phyloP scores from a whole-genome alignment of 257 asterid genomes.

The Plantago elongata region DNA sequence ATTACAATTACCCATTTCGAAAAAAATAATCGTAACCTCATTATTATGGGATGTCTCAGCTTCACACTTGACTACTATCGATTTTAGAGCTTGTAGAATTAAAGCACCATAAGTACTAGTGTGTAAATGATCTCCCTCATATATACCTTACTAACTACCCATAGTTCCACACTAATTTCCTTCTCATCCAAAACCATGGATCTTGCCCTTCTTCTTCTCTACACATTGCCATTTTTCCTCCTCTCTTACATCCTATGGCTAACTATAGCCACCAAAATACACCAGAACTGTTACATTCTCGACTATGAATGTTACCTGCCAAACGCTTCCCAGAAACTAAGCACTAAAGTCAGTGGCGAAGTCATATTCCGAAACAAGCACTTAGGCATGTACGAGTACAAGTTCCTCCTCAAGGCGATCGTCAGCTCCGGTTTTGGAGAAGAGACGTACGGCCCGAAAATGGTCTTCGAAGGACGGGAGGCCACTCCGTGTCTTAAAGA shows the following conservation, averaged over 20 bases:
- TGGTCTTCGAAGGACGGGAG: conserved; percentile 66
- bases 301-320: conserved; percentile 77
- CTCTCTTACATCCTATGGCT: conserved; percentile 28
- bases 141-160: not conserved
- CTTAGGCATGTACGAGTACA: conserved; percentile 65
- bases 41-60: too few species aligned
- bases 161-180: not conserved
- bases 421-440: conserved; percentile 93
- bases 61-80: too few species aligned
- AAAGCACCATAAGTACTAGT: not conserved
- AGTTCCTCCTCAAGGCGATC: conserved; percentile 68
- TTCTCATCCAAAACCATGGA: conserved; percentile 34
- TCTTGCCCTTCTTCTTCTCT: conserved; percentile 22
- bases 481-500: conserved; percentile 47
- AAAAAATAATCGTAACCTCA: too few species aligned
- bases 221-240: conserved; percentile 37
- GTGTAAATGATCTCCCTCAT: not conserved
- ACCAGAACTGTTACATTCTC: conserved; percentile 56
- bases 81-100: too few species aligned
- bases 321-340: conserved; percentile 40
- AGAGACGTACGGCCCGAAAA: conserved; percentile 71
- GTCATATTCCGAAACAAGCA: conserved; percentile 62
- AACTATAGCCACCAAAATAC: conserved; percentile 24
- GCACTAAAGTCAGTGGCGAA: conserved; percentile 60
- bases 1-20: too few species aligned